Base-by-base conservation (phyloP, 148 eudicot species). In the Fagopyrum tataricum region DNA sequence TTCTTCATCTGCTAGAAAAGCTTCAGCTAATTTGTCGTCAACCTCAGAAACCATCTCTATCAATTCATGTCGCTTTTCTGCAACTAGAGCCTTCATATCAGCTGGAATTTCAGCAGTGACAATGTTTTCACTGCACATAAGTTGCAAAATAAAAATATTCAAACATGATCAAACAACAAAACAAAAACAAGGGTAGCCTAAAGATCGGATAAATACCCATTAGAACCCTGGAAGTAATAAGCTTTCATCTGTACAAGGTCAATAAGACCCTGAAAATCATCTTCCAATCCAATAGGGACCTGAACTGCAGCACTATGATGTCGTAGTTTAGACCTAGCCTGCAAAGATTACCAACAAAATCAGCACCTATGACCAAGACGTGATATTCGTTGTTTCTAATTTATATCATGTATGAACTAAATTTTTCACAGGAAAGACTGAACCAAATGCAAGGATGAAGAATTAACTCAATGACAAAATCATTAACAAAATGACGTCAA, bases 241-340 rank as follows among this genome's bases (percentile, higher is more conserved):
- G 97, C 90, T 85, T 95, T 90, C 80, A 76, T 70, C 66, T 88
- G 81, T 77, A 95, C 98, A 47, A 95, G 91, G 82, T 95, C 98
- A 78, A 95, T 78, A 44, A 95, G 96, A 69, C 97, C 98, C 81
- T 85, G 79, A 78, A 91, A 88, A 78, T 95, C 84, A n/a, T 91
- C 98, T 82, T 95, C 98, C 74, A 95, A 77, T 64, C 98, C 98
- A 74, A 95, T 86, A 49, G 98, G 98, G 48, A 91, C 87, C 84
- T 95, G 98, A 51, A 95, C 90, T 13, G 98, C 98, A 78, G 98
- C 97, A 84, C 93, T 85, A 73, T 95, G 89, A 82, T 95, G 98
- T 74, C 98, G 91, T 68, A 95, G 96, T 81, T 95, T 95, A 53
- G 90, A 55, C 76, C 98, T 84, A 72, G 98, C 93, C 98, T 95